Base-by-base conservation (phyloP, 306 rosid species). In the Astragalus membranaceus region DNA sequence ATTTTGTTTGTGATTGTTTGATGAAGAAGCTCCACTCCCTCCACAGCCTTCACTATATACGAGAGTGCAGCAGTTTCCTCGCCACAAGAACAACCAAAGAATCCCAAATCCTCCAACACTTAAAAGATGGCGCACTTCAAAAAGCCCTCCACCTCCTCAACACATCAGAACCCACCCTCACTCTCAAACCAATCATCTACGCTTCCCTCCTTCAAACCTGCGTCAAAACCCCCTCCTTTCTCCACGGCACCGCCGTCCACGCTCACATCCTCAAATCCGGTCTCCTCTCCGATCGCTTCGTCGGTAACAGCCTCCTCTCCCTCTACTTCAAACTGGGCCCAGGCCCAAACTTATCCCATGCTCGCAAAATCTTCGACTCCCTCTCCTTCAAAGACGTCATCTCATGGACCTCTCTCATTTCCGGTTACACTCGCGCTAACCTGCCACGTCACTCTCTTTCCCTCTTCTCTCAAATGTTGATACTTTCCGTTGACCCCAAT, bases 361-460 rank as follows among this genome's bases (percentile, higher is more conserved):
- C 96, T 10, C 86, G 83, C 10, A 63, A 64, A 16, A 82, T 90
- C 15, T 93, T 93, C 15, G 84, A 87, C 35, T 72, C 61, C 0
- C 92, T 93, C 2, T 63, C 72, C 14, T 37, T 86, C 15, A 88
- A 81, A 69, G 98, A 93, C 62, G 93, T 86, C 9, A 85, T 93
- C 0, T 86, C 97, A 1, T 90, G 97, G 97, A 82, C 94, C 4
- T 93, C 98, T 0, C 87, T 93, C 77, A 80, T 93, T 10, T 83
- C 91, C 0, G 90, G 94, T 9, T 88, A 90, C 50, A 85, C 86
- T 55, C 72, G 62, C 8, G 67, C 41, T 7, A 88, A 85, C 14
- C 78, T 81, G 29, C 88, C 92, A 3, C 43, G 6, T 0, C 33
- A n/a, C 2, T 75, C 88, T 0, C 14, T 93, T 30, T 73, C 13